Evolutionary conservation across 2,329 filamentous ascomycete genomes (phyloP).

Genomic region (Aspergillus eucalypticola): DNA sequence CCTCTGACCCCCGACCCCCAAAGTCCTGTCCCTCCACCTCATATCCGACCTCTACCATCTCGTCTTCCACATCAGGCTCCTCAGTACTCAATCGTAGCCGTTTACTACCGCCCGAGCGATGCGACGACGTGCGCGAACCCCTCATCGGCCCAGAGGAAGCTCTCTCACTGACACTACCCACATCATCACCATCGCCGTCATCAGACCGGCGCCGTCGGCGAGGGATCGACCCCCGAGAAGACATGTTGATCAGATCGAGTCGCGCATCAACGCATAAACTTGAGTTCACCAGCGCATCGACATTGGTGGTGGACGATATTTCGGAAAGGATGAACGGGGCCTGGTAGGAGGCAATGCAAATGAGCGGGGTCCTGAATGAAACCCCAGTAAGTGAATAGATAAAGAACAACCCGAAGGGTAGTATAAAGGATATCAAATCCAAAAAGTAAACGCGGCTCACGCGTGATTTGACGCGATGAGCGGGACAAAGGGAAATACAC

Average conservation of each 20-base stretch:
- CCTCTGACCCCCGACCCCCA: too few species aligned
- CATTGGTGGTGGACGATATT: not conserved
- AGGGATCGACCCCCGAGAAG: slow-evolving; percentile 26
- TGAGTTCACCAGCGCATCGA: slow-evolving; percentile 6
- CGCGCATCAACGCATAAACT: slow-evolving; percentile 2
- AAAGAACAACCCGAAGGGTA: not conserved
- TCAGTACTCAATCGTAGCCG: not conserved
- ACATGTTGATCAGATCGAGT: slow-evolving; percentile 27
- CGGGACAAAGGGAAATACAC: not conserved
- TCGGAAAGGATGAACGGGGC: not conserved
- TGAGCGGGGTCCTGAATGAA: too few species aligned
- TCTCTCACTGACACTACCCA: slow-evolving; percentile 12
- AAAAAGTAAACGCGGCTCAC: not conserved
- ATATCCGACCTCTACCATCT: not conserved
- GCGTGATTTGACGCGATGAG: slow-evolving; percentile 2
- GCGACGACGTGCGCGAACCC: not conserved
- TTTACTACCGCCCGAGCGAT: not conserved
- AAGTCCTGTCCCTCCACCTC: not conserved
- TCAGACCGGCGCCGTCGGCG: slow-evolving; percentile 32
- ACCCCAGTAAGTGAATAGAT: not conserved
- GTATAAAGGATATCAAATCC: not conserved
- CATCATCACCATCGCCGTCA: slow-evolving; percentile 26
- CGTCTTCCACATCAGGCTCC: not conserved
- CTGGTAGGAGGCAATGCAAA: too few species aligned
- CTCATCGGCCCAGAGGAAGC: slow-evolving; percentile 17